These are phyloP conservation scores for Polyplosphaeria fusca DNA, from an alignment of 495 filamentous ascomycete genomes.

Conservation along the genomic window DNA sequence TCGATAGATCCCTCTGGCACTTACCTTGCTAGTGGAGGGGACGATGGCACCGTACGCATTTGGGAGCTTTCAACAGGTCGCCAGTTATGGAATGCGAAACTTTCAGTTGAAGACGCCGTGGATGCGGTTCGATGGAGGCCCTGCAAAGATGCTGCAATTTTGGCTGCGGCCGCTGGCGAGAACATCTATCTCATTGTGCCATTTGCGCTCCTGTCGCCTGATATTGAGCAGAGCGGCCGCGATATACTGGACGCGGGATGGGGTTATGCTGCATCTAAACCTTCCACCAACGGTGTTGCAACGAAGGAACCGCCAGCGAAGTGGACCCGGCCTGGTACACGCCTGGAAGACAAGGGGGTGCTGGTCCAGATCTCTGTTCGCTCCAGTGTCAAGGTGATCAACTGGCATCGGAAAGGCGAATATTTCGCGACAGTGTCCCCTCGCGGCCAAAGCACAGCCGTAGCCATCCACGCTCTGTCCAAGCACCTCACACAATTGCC, in stretches of 20 bases:
- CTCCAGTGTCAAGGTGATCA: constrained; percentile 80
- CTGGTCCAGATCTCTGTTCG: constrained; percentile 75
- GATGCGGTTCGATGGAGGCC: constrained; percentile 90
- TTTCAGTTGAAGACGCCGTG: constrained; percentile 78
- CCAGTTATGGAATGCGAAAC: constrained; percentile 77
- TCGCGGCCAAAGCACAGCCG: constrained; percentile 69
- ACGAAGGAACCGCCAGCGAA: constrained; percentile 71
- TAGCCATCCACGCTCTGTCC: constrained; percentile 90
- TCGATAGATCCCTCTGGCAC: constrained; percentile 72
- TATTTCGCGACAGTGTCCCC: constrained; percentile 93
- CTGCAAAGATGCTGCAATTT: constrained; percentile 70
- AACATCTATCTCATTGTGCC: constrained; percentile 81
- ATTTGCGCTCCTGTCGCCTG: constrained; percentile 60
- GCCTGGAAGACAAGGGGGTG: constrained; percentile 72
- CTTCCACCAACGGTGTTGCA: constrained; percentile 53
- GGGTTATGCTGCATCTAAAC: constrained; percentile 73
- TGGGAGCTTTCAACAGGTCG: constrained; percentile 88
- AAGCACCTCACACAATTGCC: constrained; percentile 93
- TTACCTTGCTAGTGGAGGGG: constrained; percentile 85
- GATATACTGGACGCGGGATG: constrained; percentile 81
- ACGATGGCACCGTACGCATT: constrained; percentile 87
- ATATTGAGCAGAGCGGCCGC: constrained; percentile 67
- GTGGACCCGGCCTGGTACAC: constrained; percentile 77
- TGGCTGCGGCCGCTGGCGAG: constrained; percentile 81
- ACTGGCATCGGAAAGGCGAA: constrained; percentile 91